Base-by-base conservation (phyloP, 1,139 yeast genomes). In the Blastobotrys illinoisensis region DNA sequence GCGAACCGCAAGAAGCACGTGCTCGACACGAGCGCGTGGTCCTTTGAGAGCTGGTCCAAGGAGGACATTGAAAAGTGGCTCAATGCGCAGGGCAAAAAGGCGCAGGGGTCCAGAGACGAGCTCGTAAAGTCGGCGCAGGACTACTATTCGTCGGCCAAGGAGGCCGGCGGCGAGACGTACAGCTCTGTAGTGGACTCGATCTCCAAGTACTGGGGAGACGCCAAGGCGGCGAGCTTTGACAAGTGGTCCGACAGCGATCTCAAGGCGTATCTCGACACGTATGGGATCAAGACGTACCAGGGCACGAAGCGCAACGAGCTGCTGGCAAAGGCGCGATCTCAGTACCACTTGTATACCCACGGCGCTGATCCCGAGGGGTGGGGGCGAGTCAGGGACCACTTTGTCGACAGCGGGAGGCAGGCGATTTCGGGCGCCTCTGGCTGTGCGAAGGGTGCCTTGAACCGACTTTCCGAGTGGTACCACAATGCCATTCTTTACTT, bases 241-340 rank as follows among this genome's bases (percentile, higher is more conserved):
- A 69, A 75, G 40, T 83, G 85, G 83, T 72, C 81, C 20, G 76
- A 75, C 45, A 75, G 77, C 32, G 88, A 84, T 60, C 70, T 84
- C 61, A 75, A 71, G 61, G 73, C 75, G 28, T 84, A 82, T 67
- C 68, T 84, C 54, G 71, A 74, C 47, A 73, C 79, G 7, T 82
- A 77, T 65, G 87, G 87, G 6, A 70, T 76, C 53, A 69, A 72
- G 47, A 61, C 70, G 51, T 67, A 76, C 44, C 68, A 70, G 24
- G 67, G 68, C n/a, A 66, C 73, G 55, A 71, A 71, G 54, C 77
- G 76, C 59, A 75, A 76, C 46, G 79, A 81, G 53, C 71, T 83
- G 60, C 65, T 79, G 21, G 67, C 71, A 13, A 63, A 73, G 58
- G 85, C 85, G 19, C 52, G 58, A 20, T n/a, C 50, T 13, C 58